Percentiles rank a stretch among this genome's conserved stretches.
These are phyloP conservation scores for Ciborinia camelliae DNA, from an alignment of 2,329 filamentous ascomycete species.

Conservation along the genomic window DNA sequence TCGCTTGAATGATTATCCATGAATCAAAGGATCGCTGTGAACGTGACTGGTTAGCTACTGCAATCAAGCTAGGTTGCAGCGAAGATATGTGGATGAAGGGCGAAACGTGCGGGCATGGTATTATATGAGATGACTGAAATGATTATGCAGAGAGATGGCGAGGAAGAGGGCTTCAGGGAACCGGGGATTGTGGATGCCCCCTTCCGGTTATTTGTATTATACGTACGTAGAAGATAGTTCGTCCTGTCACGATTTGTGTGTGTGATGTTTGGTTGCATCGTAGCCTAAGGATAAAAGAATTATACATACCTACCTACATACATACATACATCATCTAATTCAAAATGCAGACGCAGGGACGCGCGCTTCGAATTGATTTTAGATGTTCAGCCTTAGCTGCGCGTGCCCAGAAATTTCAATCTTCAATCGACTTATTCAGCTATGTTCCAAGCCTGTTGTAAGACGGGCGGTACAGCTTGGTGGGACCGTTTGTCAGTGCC, in stretches of 20 bases:
- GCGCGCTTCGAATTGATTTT: conserved; percentile 13
- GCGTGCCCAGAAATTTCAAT: not conserved
- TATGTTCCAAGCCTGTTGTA: conserved; percentile 12
- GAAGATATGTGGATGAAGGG: not conserved
- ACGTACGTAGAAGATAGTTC: not conserved
- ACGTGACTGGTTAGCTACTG: not conserved
- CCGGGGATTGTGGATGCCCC: not conserved
- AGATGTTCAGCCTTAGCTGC: conserved; percentile 17
- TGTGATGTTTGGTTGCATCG: conserved; percentile 5
- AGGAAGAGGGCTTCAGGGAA: not conserved
- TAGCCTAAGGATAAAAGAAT: not conserved
- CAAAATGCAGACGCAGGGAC: conserved; percentile 15
- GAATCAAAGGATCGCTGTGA: conserved; percentile 2
- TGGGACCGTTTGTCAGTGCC: conserved; percentile 13
- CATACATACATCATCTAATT: not conserved
- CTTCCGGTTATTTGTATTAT: not conserved
- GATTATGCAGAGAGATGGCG: conserved; percentile 6
- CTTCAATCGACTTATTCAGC: conserved; percentile 13
- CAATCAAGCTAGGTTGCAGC: not conserved
- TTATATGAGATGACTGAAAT: not conserved
- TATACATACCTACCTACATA: not conserved
- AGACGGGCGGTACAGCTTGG: not conserved
- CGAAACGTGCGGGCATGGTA: conserved; percentile 11
- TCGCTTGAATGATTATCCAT: conserved; percentile 1
- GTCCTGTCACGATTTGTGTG: not conserved